Percentiles rank a stretch among this genome's conserved stretches.
Conservation (phyloP, 169 alveolate genomes). For the Plasmodium vivax region DNA sequence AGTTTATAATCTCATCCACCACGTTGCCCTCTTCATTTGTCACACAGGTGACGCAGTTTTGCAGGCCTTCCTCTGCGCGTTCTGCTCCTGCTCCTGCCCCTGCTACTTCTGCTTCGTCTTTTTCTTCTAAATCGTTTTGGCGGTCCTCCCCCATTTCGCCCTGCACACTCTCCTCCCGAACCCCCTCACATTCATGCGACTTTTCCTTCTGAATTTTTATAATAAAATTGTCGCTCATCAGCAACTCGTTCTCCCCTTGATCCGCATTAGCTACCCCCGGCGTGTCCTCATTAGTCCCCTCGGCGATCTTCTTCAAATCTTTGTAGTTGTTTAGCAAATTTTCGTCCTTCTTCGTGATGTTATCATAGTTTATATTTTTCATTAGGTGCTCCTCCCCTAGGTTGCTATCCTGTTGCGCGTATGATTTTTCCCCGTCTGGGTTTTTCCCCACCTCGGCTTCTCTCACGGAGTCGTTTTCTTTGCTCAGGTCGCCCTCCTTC, state of each 20-base stretch:
- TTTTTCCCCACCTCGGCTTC: background rate
- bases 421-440: background rate
- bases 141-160: background rate
- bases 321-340: slow-evolving; percentile 22
- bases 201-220: slow-evolving; percentile 38
- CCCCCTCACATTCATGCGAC: background rate
- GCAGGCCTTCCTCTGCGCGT: background rate
- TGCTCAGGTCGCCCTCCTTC: background rate
- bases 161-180: background rate
- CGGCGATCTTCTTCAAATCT: slow-evolving; percentile 11
- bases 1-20: background rate
- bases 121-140: background rate
- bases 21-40: background rate
- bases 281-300: background rate
- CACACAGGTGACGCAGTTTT: background rate
- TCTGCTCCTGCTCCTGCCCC: background rate
- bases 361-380: slow-evolving; percentile 10
- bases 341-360: slow-evolving; percentile 33
- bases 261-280: slow-evolving; percentile 1
- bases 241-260: slow-evolving; percentile 18
- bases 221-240: slow-evolving; percentile 68
- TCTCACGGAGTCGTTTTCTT: background rate
- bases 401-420: background rate
- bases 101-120: background rate
- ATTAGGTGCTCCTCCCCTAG: background rate